Evolutionary conservation across 345 rosid species (phyloP).

Genomic region (Nephelium lappaceum): DNA sequence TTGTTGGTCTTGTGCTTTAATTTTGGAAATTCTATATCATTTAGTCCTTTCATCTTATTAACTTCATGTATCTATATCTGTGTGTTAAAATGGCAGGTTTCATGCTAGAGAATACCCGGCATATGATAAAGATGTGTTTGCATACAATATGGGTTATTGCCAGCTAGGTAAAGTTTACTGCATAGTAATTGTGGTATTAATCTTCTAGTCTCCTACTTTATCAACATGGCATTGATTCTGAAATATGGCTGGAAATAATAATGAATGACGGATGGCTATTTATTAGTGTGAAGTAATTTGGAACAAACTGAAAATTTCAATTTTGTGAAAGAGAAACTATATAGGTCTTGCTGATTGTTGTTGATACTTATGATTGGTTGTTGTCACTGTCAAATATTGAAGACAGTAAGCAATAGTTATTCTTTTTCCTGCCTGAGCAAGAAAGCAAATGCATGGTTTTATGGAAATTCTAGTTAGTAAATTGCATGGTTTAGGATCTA

Average conservation of each 20-base stretch:
- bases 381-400: neutral
- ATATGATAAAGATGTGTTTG: conserved; percentile 65
- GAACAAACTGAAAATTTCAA: neutral
- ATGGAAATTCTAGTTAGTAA: neutral
- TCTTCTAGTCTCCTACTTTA: neutral
- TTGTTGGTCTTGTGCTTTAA: neutral
- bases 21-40: conserved; percentile 5
- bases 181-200: neutral
- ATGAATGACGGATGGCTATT: neutral
- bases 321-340: neutral
- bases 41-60: neutral
- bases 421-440: neutral
- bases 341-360: neutral
- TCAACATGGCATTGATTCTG: neutral
- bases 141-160: conserved; percentile 84
- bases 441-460: neutral
- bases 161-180: conserved; percentile 58
- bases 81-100: conserved; percentile 51
- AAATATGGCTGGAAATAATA: neutral
- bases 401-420: neutral
- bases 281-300: neutral
- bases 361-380: neutral
- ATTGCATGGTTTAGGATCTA: neutral
- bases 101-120: conserved; percentile 96
- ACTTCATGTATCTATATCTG: neutral